Evolutionary conservation across 2,329 filamentous ascomycete genomes (phyloP).

Genomic region (Didymella segeticola): DNA sequence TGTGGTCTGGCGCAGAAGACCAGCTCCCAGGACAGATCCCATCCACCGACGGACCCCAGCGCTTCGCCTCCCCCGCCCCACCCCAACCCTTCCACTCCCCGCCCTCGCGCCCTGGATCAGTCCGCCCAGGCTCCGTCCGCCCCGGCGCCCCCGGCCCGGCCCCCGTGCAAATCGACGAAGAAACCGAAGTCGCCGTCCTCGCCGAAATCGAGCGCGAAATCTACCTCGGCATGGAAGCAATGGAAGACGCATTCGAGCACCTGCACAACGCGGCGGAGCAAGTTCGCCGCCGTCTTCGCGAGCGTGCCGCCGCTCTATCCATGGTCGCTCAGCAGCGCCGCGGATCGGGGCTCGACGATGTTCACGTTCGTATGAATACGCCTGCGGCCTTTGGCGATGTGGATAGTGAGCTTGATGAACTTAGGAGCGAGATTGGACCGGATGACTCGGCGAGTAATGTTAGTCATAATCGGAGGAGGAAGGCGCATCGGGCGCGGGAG

Average conservation of each 20-base stretch:
- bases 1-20: conserved; percentile 88
- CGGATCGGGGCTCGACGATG: conserved; percentile 52
- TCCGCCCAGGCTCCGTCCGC: conserved; percentile 46
- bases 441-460: conserved; percentile 86
- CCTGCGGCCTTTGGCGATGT: conserved; percentile 49
- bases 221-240: conserved; percentile 88
- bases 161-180: conserved; percentile 88
- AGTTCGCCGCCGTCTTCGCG: conserved; percentile 78
- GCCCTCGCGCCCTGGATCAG: conserved; percentile 27
- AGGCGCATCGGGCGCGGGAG: conserved; percentile 72
- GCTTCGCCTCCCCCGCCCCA: conserved; percentile 48
- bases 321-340: conserved; percentile 66
- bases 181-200: conserved; percentile 87
- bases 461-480: conserved; percentile 70
- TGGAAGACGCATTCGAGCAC: conserved; percentile 92
- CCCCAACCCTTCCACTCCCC: conserved; percentile 47
- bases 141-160: conserved; percentile 52
- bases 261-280: conserved; percentile 85
- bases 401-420: conserved; percentile 50
- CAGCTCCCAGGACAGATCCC: conserved; percentile 50
- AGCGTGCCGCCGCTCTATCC: conserved; percentile 80
- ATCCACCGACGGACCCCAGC: conserved; percentile 46
- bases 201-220: conserved; percentile 94
- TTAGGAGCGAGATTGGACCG: conserved; percentile 65
- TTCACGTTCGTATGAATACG: conserved; percentile 57